Conservation (phyloP, 176 grass and related monocot genomes). For the Hordeum vulgare region DNA sequence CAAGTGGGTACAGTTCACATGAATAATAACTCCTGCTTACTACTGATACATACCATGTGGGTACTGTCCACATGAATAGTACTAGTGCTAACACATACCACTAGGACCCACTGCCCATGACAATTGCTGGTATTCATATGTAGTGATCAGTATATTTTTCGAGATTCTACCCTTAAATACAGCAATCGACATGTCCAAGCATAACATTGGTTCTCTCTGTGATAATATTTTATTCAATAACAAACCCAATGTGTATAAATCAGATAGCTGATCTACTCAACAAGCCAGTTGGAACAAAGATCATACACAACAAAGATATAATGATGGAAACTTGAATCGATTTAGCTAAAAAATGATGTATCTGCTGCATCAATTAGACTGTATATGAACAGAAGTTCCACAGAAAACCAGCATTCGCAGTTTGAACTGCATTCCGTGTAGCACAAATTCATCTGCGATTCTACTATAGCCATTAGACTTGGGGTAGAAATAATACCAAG, state of each 20-base stretch:
- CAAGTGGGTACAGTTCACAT: not conserved
- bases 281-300: not conserved
- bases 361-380: not conserved
- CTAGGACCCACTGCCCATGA: not conserved
- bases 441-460: not conserved
- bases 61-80: too few relatives aligned
- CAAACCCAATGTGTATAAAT: not conserved
- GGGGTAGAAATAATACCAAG: constrained; percentile 56
- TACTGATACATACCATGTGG: not conserved
- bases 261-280: not conserved
- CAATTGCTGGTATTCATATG: not conserved
- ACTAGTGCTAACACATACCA: not conserved
- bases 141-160: not conserved
- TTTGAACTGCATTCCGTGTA: not conserved
- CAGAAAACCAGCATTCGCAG: not conserved
- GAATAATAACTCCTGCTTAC: not conserved
- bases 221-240: too few relatives aligned
- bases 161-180: not conserved
- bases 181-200: not conserved
- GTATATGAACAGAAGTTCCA: not conserved
- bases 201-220: not conserved
- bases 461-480: not conserved
- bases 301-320: not conserved
- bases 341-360: not conserved
- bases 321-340: not conserved